A percentile compares a stretch with the other conserved stretches of the same genome.
Evolutionary conservation across 1,139 yeast species (phyloP).

Genomic region (Wickerhamiella pararugosa): DNA sequence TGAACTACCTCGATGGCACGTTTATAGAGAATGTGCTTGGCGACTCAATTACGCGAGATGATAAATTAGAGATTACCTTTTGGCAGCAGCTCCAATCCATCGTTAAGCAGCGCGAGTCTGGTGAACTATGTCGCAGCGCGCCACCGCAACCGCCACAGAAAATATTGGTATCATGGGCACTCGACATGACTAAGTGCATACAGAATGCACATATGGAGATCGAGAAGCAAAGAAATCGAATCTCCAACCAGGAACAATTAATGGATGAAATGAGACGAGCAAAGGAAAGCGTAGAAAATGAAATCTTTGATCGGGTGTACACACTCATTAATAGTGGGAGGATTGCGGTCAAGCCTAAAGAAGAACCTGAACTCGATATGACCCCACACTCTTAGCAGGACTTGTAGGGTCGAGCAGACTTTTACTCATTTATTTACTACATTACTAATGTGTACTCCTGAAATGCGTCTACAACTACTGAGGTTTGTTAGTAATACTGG

Average conservation of each 20-base stretch:
- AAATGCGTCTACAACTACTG: too few species aligned
- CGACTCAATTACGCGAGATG: too few species aligned
- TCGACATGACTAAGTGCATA: not conserved
- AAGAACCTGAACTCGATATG: too few species aligned
- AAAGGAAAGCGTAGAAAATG: slow-evolving; percentile 15
- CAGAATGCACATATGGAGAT: not conserved
- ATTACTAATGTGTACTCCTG: too few species aligned
- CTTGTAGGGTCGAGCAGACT: too few species aligned
- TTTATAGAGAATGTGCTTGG: too few species aligned
- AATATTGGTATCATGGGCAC: not conserved
- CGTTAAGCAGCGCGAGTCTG: not conserved
- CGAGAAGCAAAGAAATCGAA: not conserved
- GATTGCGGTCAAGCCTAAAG: too few species aligned
- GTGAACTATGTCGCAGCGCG: not conserved
- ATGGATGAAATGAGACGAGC: slow-evolving; percentile 12
- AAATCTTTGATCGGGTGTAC: slow-evolving; percentile 17
- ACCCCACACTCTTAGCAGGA: too few species aligned
- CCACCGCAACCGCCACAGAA: not conserved
- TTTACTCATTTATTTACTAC: too few species aligned
- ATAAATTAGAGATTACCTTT: too few species aligned
- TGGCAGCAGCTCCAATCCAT: too few species aligned
- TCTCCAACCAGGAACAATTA: slow-evolving; percentile 1
- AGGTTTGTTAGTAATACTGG: too few species aligned
- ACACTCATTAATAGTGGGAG: slow-evolving; percentile 20
- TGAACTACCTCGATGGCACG: not conserved